Conservation (phyloP, 176 grass and related monocot genomes). For the Thalia dealbata region DNA sequence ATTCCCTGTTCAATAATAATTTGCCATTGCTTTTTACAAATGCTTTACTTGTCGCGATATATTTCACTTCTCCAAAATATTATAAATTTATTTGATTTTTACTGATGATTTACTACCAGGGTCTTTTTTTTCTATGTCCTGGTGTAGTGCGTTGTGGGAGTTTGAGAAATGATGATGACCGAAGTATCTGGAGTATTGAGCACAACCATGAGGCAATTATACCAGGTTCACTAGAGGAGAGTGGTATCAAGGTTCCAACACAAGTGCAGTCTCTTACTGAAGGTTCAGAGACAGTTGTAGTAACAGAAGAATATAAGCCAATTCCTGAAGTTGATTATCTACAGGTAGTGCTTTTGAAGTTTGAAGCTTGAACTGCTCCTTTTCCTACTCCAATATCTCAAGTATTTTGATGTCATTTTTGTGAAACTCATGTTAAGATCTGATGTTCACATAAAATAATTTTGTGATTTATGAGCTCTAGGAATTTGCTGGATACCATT, state of each 20-base stretch:
- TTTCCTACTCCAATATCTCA: neutral
- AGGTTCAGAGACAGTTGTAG: slow-evolving; percentile 43
- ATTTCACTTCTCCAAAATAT: neutral
- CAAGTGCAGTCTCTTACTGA: slow-evolving; percentile 53
- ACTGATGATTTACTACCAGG: slow-evolving; percentile 97
- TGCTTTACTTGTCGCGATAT: neutral
- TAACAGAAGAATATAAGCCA: slow-evolving; percentile 75
- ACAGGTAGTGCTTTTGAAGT: slow-evolving; percentile 36
- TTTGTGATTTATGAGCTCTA: no score
- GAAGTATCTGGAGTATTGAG: slow-evolving; percentile 31
- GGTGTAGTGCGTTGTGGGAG: slow-evolving; percentile 69
- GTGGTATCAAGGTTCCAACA: slow-evolving; percentile 56
- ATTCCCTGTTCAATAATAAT: neutral
- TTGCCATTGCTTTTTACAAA: neutral
- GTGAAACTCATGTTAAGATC: no score
- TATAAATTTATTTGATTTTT: slow-evolving; percentile 53
- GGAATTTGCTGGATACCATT: no score
- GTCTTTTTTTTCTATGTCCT: slow-evolving; percentile 77
- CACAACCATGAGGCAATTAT: slow-evolving; percentile 25
- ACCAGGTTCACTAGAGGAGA: slow-evolving; percentile 42
- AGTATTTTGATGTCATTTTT: no score
- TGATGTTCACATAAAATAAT: no score
- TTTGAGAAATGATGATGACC: slow-evolving; percentile 34
- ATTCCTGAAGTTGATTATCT: slow-evolving; percentile 88
- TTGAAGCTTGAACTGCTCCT: no score